Evolutionary conservation across 257 asterid genomes (phyloP).

Genomic region (Anisodus tanguticus): DNA sequence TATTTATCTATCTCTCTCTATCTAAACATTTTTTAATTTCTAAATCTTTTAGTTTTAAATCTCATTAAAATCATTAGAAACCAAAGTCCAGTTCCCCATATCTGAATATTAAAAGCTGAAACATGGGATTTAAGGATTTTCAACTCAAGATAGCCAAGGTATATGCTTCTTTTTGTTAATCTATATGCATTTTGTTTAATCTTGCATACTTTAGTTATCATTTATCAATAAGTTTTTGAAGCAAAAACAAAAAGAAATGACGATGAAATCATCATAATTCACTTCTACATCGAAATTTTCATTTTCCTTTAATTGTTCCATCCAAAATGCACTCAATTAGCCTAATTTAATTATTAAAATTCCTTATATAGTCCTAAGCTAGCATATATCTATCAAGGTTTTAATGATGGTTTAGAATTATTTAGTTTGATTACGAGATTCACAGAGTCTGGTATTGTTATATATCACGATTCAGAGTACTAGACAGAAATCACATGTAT

Average conservation of each 20-base stretch:
- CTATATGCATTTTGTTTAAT: background rate
- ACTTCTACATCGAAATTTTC: too few species aligned
- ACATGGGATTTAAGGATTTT: conserved; percentile 54
- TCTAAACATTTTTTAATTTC: background rate
- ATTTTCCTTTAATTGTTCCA: background rate
- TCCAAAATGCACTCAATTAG: conserved; percentile 5
- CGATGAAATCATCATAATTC: background rate
- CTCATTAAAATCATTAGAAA: background rate
- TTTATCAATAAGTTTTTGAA: background rate
- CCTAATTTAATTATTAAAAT: background rate
- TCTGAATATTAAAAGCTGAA: conserved; percentile 20
- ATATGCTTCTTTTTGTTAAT: conserved; percentile 18
- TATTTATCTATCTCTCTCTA: background rate
- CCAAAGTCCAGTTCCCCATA: background rate
- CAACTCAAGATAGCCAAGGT: conserved; percentile 58
- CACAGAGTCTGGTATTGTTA: background rate
- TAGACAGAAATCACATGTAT: background rate
- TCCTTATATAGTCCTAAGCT: background rate
- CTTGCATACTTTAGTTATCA: background rate
- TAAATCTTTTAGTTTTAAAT: background rate
- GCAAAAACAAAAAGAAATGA: background rate
- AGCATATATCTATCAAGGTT: background rate
- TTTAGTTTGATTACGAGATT: too few species aligned
- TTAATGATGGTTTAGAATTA: background rate
- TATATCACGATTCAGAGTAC: background rate